Evolutionary conservation across 768 basidiomycete genomes (phyloP), one percentile per base, ranked within the genome.

Genomic region (Phlebiopsis flavidoalba): DNA sequence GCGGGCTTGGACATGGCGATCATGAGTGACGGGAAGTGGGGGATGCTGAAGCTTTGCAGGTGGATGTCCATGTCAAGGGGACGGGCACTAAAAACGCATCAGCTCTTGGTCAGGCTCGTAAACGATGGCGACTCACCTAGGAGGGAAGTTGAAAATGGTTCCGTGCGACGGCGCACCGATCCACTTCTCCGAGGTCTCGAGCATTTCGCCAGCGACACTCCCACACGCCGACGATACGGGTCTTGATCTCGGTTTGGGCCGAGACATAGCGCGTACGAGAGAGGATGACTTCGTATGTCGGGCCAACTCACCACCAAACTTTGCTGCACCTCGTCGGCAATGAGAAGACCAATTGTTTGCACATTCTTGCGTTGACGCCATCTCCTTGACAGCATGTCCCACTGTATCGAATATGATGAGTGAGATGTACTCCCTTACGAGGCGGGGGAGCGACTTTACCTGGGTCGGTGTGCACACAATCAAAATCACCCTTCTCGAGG

Each of bases 11-110:
- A 95, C 97, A 99, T 98, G 49, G 95, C 84, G 61, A 98, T 93
- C 96, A 99, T 98, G 46, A 99, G 79, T 0, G 95, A 97, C 0
- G 97, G 95, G 85, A 96, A 97, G 70, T 98, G 97, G n/a, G 95
- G 93, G 50, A 95, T 92, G 26, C 84, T 84, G 79, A 97, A 99
- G 46, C 91, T 94, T 69, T 99, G 97, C 8, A 99, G 77, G 69
- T 98, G 95, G 52, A 99, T 95, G 60, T 98, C 94, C 87, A 99
- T 91, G 64, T 97, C 95, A 11, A 98, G 76, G 2, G 96, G 95
- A n/a, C 96, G 92, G 15, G 95, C 94, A 66, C 93, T 93, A 48
- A 2, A 19, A 55, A 24, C 10, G 7, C 5, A n/a, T 49, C 64
- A 21, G 45, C 24, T 60, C 26, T 50, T 36, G 35, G 47, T 22